phyloP scores from a whole-genome alignment of 495 filamentous ascomycete genomes.

The Penicillium longicatenatum region DNA sequence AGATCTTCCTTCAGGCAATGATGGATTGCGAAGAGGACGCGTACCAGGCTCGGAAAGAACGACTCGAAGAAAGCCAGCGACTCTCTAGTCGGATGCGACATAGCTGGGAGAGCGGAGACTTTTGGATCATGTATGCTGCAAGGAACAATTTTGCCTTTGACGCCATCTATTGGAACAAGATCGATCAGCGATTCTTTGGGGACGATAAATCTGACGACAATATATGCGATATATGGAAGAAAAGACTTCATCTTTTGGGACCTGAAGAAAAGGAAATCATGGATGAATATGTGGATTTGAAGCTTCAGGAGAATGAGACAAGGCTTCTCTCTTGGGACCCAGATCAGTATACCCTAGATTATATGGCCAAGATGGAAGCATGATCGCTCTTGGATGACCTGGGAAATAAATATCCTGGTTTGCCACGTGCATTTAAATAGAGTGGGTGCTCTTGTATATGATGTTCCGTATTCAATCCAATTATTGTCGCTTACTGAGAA shows the following conservation, averaged over 20 bases:
- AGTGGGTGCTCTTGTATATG: too few species aligned
- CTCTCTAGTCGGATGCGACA: slow-evolving; percentile 18
- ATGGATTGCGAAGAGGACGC: slow-evolving; percentile 5
- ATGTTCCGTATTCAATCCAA: too few species aligned
- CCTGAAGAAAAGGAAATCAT: slow-evolving; percentile 17
- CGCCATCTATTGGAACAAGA: slow-evolving; percentile 21
- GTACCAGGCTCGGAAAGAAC: slow-evolving; percentile 1
- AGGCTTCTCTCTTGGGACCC: slow-evolving; percentile 25
- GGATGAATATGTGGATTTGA: slow-evolving; percentile 17
- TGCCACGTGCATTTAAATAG: too few species aligned
- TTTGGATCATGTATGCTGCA: slow-evolving; percentile 22
- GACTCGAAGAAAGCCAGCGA: slow-evolving; percentile 7
- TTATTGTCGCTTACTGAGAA: too few species aligned
- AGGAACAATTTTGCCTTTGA: slow-evolving; percentile 16
- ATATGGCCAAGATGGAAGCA: too few species aligned
- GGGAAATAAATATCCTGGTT: too few species aligned
- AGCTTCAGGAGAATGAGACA: slow-evolving; percentile 23
- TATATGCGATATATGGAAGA: slow-evolving; percentile 3
- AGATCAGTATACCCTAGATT: slow-evolving; percentile 23
- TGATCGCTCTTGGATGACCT: too few species aligned
- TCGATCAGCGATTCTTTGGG: slow-evolving; percentile 23
- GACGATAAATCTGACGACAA: not conserved
- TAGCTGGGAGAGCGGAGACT: slow-evolving; percentile 24
- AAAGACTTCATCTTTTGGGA: slow-evolving; percentile 17
- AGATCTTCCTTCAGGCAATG: slow-evolving; percentile 2